phyloP scores from a whole-genome alignment of 345 rosid species.

The Angophora floribunda region DNA sequence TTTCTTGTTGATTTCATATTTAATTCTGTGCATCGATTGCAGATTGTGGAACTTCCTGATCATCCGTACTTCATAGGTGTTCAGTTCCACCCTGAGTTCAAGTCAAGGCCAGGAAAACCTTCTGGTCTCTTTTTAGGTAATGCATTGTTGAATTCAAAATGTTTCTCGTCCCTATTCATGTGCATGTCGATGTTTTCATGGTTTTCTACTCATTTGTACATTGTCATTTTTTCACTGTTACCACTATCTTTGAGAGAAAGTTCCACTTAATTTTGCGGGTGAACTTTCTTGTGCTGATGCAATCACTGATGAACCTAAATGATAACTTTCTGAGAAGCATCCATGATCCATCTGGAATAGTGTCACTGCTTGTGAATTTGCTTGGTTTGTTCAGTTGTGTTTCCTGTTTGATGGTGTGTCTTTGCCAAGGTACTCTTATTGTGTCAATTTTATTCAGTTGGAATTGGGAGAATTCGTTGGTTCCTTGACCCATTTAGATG shows the following conservation, averaged over 20 bases:
- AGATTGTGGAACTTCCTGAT: constrained; percentile 55
- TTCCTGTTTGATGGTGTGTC: background rate
- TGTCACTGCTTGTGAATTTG: background rate
- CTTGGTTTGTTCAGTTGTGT: background rate
- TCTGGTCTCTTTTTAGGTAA: constrained; percentile 85
- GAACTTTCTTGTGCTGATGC: background rate
- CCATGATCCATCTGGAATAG: background rate
- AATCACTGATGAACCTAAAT: background rate
- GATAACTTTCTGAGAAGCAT: background rate
- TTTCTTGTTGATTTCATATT: background rate
- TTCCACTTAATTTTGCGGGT: background rate
- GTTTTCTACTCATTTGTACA: background rate
- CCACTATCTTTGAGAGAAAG: background rate
- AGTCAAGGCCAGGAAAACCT: constrained; percentile 90
- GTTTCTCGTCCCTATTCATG: background rate
- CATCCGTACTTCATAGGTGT: constrained; percentile 76
- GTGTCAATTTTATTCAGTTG: background rate
- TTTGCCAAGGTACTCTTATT: background rate
- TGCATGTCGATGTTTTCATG: background rate
- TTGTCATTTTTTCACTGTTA: background rate
- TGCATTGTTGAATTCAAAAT: background rate
- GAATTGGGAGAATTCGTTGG: background rate
- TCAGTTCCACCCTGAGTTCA: constrained; percentile 95
- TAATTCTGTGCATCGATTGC: background rate
- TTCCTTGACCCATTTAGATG: background rate